phyloP scores from a whole-genome alignment of 805 yeast genomes.

The Kuraishia piskuri region DNA sequence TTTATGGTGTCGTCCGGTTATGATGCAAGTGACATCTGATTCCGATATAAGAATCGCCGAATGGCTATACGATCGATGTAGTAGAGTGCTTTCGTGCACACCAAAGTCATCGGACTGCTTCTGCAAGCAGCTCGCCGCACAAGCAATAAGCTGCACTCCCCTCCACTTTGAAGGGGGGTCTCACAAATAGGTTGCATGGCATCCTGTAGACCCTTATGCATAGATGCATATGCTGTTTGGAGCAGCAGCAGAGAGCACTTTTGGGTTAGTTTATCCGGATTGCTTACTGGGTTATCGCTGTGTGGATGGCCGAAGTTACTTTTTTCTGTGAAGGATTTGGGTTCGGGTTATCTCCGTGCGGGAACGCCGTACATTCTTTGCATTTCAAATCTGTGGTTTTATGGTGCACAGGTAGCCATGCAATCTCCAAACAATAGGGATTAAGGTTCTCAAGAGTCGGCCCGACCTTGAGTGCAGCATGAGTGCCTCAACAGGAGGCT shows the following conservation, averaged over 20 bases:
- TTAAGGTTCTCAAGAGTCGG: background rate
- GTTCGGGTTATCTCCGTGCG: background rate
- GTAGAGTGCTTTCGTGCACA: background rate
- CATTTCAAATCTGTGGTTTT: background rate
- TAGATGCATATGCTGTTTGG: background rate
- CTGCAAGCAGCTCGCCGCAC: background rate
- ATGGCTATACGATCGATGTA: background rate
- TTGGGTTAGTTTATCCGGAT: background rate
- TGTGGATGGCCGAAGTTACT: background rate
- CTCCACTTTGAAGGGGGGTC: background rate
- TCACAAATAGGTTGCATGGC: background rate
- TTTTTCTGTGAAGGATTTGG: background rate
- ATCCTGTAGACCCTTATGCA: background rate
- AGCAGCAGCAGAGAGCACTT: too few relatives aligned
- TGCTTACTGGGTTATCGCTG: background rate
- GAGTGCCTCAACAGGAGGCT: background rate
- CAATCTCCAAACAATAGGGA: background rate
- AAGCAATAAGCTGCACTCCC: background rate
- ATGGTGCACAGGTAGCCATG: too few relatives aligned
- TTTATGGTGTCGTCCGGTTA: too few relatives aligned
- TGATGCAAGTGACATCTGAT: background rate
- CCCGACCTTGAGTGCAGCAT: background rate
- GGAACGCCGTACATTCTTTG: background rate
- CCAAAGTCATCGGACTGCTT: background rate
- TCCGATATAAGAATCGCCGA: background rate